A percentile compares a stretch with the other conserved stretches of the same genome.
phyloP scores from a whole-genome alignment of 2,329 filamentous ascomycete genomes.

The Diplodia sapinea region DNA sequence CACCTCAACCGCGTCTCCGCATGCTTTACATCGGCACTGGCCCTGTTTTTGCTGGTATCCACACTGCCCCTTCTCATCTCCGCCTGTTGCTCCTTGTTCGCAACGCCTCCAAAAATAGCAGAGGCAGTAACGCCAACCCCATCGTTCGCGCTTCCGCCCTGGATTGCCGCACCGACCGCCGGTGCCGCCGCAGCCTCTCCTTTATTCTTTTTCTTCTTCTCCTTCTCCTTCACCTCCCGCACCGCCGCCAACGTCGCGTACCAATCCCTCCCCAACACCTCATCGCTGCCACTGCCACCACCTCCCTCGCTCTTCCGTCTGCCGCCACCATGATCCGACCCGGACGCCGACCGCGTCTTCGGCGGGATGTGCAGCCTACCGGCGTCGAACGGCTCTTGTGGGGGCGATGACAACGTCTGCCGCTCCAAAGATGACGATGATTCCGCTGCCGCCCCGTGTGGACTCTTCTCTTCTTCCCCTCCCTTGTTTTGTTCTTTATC shows the following conservation, averaged over 20 bases:
- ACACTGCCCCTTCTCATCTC: background rate
- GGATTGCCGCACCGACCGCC: too few relatives aligned
- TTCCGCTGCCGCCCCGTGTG: background rate
- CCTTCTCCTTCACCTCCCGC: background rate
- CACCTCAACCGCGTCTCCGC: conserved; percentile 21
- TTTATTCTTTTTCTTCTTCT: too few relatives aligned
- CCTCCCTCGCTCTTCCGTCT: background rate
- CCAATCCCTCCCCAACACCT: background rate
- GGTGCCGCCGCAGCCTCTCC: too few relatives aligned
- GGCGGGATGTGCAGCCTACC: conserved; percentile 8
- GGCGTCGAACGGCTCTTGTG: conserved; percentile 2
- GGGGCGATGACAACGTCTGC: background rate
- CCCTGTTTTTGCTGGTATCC: background rate
- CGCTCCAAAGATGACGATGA: background rate
- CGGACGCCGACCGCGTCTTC: background rate
- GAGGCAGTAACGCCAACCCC: background rate
- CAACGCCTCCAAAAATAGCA: background rate
- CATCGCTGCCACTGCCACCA: background rate
- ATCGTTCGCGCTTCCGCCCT: background rate
- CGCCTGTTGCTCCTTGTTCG: background rate
- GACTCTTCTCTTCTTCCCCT: background rate
- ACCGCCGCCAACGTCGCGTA: background rate
- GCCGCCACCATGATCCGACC: too few relatives aligned
- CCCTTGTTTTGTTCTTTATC: background rate
- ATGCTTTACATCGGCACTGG: background rate